phyloP scores from a whole-genome alignment of 2,329 filamentous ascomycete genomes.

The Neopestalotiopsis sp. region DNA sequence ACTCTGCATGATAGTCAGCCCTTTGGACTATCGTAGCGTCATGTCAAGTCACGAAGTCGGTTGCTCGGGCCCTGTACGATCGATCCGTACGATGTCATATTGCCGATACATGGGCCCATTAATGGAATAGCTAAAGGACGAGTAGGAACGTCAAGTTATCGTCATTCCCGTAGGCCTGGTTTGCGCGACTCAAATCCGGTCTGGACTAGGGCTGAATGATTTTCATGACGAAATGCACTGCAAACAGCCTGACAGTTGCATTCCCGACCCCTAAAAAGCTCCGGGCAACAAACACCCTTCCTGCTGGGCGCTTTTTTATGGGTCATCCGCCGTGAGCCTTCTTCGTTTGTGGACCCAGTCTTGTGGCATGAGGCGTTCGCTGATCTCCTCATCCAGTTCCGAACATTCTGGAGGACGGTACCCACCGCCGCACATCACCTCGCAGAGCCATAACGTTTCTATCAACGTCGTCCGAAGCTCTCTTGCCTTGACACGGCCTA shows the following conservation, averaged over 20 bases:
- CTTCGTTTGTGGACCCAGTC: background rate
- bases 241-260: background rate
- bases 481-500: slow-evolving; percentile 5
- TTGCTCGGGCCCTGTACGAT: background rate
- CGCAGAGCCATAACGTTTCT: slow-evolving; percentile 4
- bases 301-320: background rate
- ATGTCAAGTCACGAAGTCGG: background rate
- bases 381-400: background rate
- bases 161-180: background rate
- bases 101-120: background rate
- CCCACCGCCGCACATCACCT: slow-evolving; percentile 3
- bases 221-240: background rate
- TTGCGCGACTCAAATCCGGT: background rate
- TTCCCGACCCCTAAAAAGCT: background rate
- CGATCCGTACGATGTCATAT: slow-evolving; percentile 2
- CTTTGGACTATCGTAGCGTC: background rate
- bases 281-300: background rate
- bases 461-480: slow-evolving; percentile 7
- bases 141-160: background rate
- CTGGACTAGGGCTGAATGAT: background rate
- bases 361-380: background rate
- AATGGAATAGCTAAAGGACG: background rate
- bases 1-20: background rate
- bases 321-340: background rate
- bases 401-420: background rate